Evolutionary conservation across 2,329 filamentous ascomycete species (phyloP).

Genomic region (Nannizziopsis arthrosporioides): DNA sequence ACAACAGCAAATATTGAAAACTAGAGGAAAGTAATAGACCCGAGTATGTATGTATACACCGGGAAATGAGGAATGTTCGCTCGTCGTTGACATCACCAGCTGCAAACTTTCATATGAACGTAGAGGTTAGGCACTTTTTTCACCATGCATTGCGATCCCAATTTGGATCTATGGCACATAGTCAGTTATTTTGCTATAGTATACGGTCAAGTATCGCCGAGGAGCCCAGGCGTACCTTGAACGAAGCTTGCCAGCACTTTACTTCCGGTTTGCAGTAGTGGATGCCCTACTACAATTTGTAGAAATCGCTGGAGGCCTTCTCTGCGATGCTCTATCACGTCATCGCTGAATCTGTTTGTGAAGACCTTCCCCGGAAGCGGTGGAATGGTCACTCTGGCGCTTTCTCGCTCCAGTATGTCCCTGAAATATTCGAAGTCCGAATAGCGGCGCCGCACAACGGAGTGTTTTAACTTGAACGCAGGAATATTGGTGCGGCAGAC

Average conservation of each 20-base stretch:
- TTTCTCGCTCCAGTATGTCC: constrained; percentile 93
- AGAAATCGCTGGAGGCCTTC: constrained; percentile 90
- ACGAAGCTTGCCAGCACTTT: constrained; percentile 95
- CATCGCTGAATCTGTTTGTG: constrained; percentile 93
- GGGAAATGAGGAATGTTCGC: no score
- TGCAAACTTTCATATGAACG: no score
- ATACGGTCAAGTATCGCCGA: neutral
- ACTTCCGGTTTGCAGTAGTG: constrained; percentile 89
- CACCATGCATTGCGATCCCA: constrained; percentile 88
- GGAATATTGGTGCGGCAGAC: constrained; percentile 97
- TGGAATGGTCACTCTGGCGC: constrained; percentile 85
- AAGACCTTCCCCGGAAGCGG: constrained; percentile 95
- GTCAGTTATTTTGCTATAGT: neutral
- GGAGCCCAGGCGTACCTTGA: constrained; percentile 54
- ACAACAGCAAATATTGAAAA: no score
- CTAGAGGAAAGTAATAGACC: no score
- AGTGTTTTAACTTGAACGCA: constrained; percentile 89
- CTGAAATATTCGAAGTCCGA: constrained; percentile 98
- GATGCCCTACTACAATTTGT: constrained; percentile 94
- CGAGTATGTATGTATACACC: no score
- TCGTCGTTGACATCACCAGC: no score
- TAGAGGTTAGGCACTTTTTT: neutral
- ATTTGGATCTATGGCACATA: constrained; percentile 36
- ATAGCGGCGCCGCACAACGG: constrained; percentile 81
- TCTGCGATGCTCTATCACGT: constrained; percentile 89